phyloP scores from a whole-genome alignment of 805 yeast genomes.

The Pichia occidentalis region DNA sequence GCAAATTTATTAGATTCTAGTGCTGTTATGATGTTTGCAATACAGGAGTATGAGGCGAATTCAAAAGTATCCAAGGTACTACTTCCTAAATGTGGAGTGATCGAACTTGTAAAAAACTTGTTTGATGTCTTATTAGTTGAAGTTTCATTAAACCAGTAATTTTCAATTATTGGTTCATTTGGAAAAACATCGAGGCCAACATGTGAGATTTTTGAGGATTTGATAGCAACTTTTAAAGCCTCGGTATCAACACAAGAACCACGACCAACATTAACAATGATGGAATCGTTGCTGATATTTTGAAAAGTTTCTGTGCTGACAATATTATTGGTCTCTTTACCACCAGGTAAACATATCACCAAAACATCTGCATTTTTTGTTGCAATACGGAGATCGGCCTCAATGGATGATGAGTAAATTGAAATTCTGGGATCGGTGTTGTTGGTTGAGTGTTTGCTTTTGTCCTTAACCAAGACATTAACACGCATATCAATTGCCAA shows the following conservation, averaged over 20 bases:
- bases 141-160: constrained; percentile 10
- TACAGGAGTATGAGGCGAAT: constrained; percentile 44
- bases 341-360: constrained; percentile 62
- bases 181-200: constrained; percentile 73
- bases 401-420: not conserved
- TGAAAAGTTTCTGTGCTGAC: constrained; percentile 43
- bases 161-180: constrained; percentile 47
- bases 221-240: constrained; percentile 55
- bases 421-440: not conserved
- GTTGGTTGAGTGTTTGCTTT: constrained; percentile 25
- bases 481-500: constrained; percentile 57
- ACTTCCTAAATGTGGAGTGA: constrained; percentile 71
- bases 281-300: constrained; percentile 44
- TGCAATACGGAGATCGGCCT: not conserved
- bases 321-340: constrained; percentile 49
- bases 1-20: constrained; percentile 29
- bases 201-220: constrained; percentile 51
- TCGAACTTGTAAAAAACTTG: constrained; percentile 33
- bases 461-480: constrained; percentile 52
- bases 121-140: constrained; percentile 33
- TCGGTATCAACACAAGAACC: constrained; percentile 63
- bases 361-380: constrained; percentile 41
- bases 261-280: constrained; percentile 70
- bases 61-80: constrained; percentile 52
- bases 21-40: constrained; percentile 47